phyloP scores from a whole-genome alignment of 306 rosid species.

The Oemleria cerasiformis region DNA sequence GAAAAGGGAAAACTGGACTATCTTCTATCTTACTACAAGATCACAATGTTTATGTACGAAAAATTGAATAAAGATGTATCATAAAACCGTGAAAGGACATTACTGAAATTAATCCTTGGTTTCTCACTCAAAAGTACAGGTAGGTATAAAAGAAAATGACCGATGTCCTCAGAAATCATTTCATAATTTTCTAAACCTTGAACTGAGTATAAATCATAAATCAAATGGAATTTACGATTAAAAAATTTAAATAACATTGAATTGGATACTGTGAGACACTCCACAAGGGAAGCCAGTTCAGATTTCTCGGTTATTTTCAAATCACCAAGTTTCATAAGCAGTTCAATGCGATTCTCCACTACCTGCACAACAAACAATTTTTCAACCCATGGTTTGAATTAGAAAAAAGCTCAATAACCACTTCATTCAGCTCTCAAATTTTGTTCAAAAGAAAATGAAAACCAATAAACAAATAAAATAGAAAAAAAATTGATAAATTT shows the following conservation, averaged over 20 bases:
- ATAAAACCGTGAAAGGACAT: neutral
- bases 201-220: neutral
- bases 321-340: conserved; percentile 47
- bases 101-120: neutral
- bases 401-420: neutral
- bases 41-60: neutral
- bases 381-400: neutral
- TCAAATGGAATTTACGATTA: neutral
- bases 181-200: neutral
- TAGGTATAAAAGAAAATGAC: neutral
- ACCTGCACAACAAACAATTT: conserved; percentile 33
- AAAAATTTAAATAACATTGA: neutral
- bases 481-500: neutral
- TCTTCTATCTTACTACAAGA: no score
- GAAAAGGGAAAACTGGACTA: neutral
- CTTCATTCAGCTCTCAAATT: neutral
- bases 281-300: conserved; percentile 41
- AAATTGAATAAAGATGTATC: neutral
- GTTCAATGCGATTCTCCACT: conserved; percentile 63
- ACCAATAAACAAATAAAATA: neutral
- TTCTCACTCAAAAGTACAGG: neutral
- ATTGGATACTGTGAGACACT: conserved; percentile 67
- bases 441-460: neutral
- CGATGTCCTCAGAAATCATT: neutral
- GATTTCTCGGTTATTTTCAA: conserved; percentile 44